These are phyloP conservation scores for Penicillium sp. DNA, from an alignment of 2,329 filamentous ascomycete species.

Conservation along the genomic window DNA sequence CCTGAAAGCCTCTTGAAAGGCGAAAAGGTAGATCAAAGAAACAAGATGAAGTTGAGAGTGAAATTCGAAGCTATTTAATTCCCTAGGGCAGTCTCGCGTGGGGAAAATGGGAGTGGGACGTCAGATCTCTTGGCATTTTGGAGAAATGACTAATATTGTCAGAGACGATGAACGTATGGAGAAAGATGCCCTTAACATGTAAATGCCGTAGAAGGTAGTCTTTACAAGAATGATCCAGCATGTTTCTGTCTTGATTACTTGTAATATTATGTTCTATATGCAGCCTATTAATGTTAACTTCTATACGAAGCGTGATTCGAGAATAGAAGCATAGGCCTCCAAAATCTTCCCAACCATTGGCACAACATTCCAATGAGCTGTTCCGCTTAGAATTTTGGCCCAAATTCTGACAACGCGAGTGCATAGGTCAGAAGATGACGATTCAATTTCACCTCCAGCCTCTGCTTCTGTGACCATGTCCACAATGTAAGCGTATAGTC, in stretches of 20 bases:
- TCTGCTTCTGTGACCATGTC: constrained; percentile 9
- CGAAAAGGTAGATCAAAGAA: no score
- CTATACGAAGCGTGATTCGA: neutral
- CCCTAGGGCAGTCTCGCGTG: neutral
- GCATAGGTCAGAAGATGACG: neutral
- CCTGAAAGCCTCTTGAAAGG: no score
- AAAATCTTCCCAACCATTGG: constrained; percentile 15
- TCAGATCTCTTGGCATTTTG: neutral
- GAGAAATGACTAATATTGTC: neutral
- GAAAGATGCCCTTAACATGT: no score
- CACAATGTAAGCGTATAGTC: constrained; percentile 2
- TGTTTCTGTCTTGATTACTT: no score
- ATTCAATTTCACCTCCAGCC: neutral
- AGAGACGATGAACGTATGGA: no score
- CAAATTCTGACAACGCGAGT: constrained; percentile 31
- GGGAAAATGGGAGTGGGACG: neutral
- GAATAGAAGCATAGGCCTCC: constrained; percentile 6
- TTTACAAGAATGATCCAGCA: no score
- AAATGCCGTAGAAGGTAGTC: no score
- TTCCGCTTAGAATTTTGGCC: constrained; percentile 35
- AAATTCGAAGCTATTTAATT: neutral
- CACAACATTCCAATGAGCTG: constrained; percentile 48
- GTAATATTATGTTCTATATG: no score
- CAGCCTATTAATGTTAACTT: neutral
- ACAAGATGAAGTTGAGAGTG: neutral